Conservation (phyloP, 768 basidiomycete species). For the Calocera cornea region DNA sequence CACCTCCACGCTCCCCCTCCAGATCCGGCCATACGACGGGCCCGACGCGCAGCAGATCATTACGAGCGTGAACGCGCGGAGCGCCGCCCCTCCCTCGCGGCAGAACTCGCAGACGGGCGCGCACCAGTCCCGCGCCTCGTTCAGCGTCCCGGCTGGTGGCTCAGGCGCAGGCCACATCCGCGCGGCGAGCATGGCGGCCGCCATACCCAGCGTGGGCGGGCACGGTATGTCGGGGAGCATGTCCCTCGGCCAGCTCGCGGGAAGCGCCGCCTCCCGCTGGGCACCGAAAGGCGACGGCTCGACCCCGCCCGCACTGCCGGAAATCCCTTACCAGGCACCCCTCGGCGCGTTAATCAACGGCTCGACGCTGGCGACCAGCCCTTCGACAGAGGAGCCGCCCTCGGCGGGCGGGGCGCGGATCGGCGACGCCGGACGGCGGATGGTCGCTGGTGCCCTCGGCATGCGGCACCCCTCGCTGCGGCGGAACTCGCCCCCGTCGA, state of each 20-base stretch:
- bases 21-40: conserved; percentile 85
- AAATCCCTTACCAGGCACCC: conserved; percentile 4
- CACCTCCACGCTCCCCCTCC: conserved; percentile 38
- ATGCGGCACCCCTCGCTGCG: conserved; percentile 60
- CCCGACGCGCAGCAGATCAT: conserved; percentile 65
- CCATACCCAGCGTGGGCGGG: not conserved
- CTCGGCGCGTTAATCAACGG: conserved; percentile 1
- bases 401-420: conserved; percentile 51
- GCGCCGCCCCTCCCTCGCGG: conserved; percentile 60
- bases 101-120: conserved; percentile 30
- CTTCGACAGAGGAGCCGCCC: conserved; percentile 13
- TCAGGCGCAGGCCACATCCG: conserved; percentile 26
- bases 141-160: not conserved
- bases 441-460: conserved; percentile 76
- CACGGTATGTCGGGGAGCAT: not conserved
- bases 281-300: not conserved
- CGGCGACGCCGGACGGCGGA: conserved; percentile 77
- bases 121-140: conserved; percentile 25
- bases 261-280: not conserved
- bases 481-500: not conserved
- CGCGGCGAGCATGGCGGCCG: conserved; percentile 8
- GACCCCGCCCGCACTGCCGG: not conserved
- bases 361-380: not conserved
- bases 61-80: conserved; percentile 19
- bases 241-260: conserved; percentile 1